Conservation (phyloP, 768 basidiomycete species). For the Trametes villosa region DNA sequence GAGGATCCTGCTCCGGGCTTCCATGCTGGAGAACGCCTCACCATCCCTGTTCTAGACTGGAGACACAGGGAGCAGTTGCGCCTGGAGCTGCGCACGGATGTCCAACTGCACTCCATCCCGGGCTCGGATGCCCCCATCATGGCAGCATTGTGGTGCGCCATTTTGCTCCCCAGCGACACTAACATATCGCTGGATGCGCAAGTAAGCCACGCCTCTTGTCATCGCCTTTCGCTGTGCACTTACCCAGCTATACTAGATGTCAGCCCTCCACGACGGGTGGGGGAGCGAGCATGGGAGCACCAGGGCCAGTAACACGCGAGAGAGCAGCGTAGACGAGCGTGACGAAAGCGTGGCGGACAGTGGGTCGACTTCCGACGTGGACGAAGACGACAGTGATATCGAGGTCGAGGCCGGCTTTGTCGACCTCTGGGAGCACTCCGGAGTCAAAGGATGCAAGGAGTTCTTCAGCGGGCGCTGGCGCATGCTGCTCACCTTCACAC, state of each 20-base stretch:
- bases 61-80: not conserved
- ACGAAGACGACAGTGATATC: not conserved
- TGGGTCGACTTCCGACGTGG: not conserved
- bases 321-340: too few species aligned
- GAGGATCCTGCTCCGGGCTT: not conserved
- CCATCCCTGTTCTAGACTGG: not conserved
- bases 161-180: not conserved
- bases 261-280: not conserved
- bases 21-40: not conserved
- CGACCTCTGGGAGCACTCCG: not conserved
- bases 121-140: not conserved
- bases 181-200: not conserved
- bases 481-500: not conserved
- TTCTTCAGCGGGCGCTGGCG: not conserved
- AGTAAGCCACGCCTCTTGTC: not conserved
- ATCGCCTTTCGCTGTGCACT: not conserved
- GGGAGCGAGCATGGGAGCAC: too few species aligned
- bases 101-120: not conserved
- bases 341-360: not conserved
- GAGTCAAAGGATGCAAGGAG: not conserved
- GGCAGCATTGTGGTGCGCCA: not conserved
- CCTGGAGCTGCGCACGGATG: not conserved
- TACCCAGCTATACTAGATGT: not conserved
- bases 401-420: not conserved
- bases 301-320: too few species aligned